Conservation (phyloP, 1,284 basidiomycete genomes). For the Hemileia vastatrix region DNA sequence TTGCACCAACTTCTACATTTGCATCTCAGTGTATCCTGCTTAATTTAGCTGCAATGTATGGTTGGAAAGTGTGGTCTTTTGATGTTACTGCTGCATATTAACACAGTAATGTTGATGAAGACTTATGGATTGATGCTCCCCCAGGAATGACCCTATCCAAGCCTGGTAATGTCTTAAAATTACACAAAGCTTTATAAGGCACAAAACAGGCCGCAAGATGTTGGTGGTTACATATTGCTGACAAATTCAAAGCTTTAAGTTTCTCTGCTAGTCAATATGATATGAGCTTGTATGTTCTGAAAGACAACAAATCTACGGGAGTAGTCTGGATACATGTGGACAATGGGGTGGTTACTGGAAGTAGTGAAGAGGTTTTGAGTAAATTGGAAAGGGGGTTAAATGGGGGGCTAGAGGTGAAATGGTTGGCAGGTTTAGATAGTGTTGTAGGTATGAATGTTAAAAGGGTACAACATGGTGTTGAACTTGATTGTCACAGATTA, state of each 20-base stretch:
- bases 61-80: background rate
- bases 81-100: constrained; percentile 10
- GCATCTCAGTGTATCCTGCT: background rate
- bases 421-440: background rate
- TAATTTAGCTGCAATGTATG: background rate
- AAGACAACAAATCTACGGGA: background rate
- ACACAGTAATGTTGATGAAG: background rate
- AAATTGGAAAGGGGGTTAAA: background rate
- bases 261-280: background rate
- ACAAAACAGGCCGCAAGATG: background rate
- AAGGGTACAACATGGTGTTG: no score
- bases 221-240: background rate
- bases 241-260: background rate
- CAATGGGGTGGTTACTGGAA: background rate
- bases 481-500: no score
- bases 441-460: background rate
- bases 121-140: background rate
- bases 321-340: constrained; percentile 12
- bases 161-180: background rate
- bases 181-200: constrained; percentile 2
- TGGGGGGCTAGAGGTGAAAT: background rate
- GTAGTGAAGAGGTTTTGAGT: background rate
- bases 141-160: no score
- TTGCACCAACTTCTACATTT: constrained; percentile 10
- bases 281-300: background rate